Base-by-base conservation (phyloP, 352 stramenopile species). In the Plasmopara viticola region DNA sequence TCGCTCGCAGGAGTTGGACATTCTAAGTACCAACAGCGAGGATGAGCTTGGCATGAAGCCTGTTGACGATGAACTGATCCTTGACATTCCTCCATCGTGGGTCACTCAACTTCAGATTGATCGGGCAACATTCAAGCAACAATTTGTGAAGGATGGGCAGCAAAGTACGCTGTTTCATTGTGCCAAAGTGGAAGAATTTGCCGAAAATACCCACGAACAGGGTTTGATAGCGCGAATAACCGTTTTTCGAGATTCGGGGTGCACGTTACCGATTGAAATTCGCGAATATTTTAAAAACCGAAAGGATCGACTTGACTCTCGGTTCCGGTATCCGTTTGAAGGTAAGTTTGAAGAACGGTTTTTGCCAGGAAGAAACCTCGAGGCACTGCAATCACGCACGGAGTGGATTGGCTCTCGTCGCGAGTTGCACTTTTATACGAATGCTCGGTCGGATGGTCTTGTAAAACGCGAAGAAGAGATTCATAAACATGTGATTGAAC, bases 171-270 rank as follows among this genome's bases (percentile, higher is more conserved):
- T 97, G n/a, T 97, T 95, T 48, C 48, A 78, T 7, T 77, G 86
- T 42, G 66, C 87, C 20, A 98, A 97, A 56, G 68, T 97, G 9
- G 92, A 98, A 56, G 82, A 97, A 41, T 98, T 97, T 58, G 90
- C 91, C 6, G 78, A 96, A 20, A 81, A 84, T 43, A 72, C 66
- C 9, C 85, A 98, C 56, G 72, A 84, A 18, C 80, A 98, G 58
- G 91, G 91, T 0, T 66, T 98, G 17, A 73, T 94, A 10, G 54
- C 76, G 25, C 81, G 90, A 6, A 59, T 98, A 18, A 96, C 88
- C 7, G 28, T 87, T 8, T 98, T 85, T 58, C 73, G 71, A 17
- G 89, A 97, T 56, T 54, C 57, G 2, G 63, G 60, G 5, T 87
- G 81, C 49, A 95, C 84, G 6, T 64, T 96, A 10, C 78, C 82